Evolutionary conservation across 129 eudicot species (phyloP).

Genomic region (Pulicaria dysenterica): DNA sequence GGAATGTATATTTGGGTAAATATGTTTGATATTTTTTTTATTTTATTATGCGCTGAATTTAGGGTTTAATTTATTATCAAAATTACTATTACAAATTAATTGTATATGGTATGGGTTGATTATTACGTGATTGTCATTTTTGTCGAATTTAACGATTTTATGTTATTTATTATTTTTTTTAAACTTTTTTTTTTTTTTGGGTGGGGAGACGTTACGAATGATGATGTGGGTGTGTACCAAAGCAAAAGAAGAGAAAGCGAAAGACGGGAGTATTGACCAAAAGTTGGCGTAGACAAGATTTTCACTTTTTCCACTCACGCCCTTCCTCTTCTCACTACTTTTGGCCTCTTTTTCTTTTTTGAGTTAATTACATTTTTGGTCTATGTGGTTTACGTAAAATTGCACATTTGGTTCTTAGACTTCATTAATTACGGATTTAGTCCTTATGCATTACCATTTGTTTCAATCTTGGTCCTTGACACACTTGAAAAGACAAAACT

Average conservation of each 20-base stretch:
- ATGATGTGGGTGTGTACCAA: conserved; percentile 35
- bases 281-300: conserved; percentile 39
- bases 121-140: no score
- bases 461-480: no score
- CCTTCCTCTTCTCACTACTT: conserved; percentile 26
- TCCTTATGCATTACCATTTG: no score
- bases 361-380: no score
- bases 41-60: conserved; percentile 3
- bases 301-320: conserved; percentile 26
- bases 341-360: neutral
- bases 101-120: neutral
- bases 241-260: conserved; percentile 37
- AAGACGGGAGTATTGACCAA: conserved; percentile 36
- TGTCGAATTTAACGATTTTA: no score
- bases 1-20: conserved; percentile 41
- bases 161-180: no score
- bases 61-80: conserved; percentile 1
- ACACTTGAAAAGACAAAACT: no score
- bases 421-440: no score
- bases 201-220: conserved; percentile 29
- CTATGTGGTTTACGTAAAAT: no score
- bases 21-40: conserved; percentile 30
- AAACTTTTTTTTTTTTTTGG: no score
- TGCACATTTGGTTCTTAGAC: no score
- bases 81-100: neutral